Conservation (phyloP, 257 asterid genomes). For the Cinchona pubescens region DNA sequence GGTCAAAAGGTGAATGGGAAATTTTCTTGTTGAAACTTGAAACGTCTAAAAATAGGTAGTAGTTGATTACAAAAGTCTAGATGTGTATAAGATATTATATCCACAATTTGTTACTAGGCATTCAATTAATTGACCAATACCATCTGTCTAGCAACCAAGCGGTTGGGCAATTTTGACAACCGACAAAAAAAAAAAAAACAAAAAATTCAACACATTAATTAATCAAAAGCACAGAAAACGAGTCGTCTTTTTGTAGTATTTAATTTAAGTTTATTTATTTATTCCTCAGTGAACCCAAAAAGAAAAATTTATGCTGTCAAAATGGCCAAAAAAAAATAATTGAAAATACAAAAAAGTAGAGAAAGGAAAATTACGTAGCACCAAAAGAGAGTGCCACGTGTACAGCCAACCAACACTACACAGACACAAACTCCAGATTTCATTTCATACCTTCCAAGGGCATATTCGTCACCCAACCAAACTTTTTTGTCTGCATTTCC, state of each 20-base stretch:
- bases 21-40: too few species aligned
- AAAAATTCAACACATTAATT: not conserved
- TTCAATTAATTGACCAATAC: not conserved
- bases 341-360: not conserved
- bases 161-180: not conserved
- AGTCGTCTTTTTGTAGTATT: not conserved
- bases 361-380: not conserved
- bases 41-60: too few species aligned
- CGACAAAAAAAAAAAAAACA: not conserved
- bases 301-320: not conserved
- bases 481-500: slow-evolving; percentile 11
- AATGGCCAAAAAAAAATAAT: too few species aligned
- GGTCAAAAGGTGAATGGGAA: too few species aligned
- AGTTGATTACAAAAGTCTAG: too few species aligned
- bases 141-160: too few species aligned
- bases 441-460: slow-evolving; percentile 34
- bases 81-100: not conserved
- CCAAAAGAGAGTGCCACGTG: slow-evolving; percentile 21
- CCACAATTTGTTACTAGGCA: not conserved
- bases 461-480: slow-evolving; percentile 26
- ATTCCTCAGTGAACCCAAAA: not conserved
- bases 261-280: not conserved
- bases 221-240: not conserved
- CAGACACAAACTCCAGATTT: slow-evolving; percentile 20
- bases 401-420: slow-evolving; percentile 9